Percentiles rank a stretch among this genome's conserved stretches.
These are phyloP conservation scores for Schizochytrium sp. DNA, from an alignment of 108 stramenopile genomes.

Conservation along the genomic window DNA sequence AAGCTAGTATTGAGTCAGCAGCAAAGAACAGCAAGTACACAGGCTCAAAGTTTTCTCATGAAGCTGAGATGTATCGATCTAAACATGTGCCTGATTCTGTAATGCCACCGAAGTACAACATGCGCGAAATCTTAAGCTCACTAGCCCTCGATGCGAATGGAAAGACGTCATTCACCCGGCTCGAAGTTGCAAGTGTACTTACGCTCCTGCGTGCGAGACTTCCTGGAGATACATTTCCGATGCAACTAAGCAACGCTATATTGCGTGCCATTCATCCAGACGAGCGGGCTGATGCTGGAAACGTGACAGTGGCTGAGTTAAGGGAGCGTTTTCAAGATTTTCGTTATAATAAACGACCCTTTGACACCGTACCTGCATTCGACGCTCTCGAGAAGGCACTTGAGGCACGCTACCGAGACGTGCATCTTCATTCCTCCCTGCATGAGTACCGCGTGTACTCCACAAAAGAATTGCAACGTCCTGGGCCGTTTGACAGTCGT, in stretches of 20 bases:
- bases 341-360: neutral
- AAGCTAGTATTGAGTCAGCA: neutral
- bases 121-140: neutral
- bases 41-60: neutral
- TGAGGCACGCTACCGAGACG: neutral
- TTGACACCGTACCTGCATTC: conserved; percentile 52
- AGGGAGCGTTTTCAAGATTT: neutral
- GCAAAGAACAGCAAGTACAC: neutral
- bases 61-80: neutral
- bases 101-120: conserved; percentile 28
- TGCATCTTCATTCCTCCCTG: neutral
- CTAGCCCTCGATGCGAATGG: conserved; percentile 17
- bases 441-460: neutral
- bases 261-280: conserved; percentile 22
- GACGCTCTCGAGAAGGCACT: conserved; percentile 14
- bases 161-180: conserved; percentile 7
- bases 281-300: conserved; percentile 26
- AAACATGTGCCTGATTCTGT: neutral
- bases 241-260: conserved; percentile 25
- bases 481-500: neutral
- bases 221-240: neutral
- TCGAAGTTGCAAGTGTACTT: conserved; percentile 42
- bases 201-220: neutral
- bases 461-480: neutral
- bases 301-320: conserved; percentile 35